Evolutionary conservation across 23 red algal genomes (phyloP), one percentile per base, ranked within the genome.

Genomic region (Pyropia haitanensis): DNA sequence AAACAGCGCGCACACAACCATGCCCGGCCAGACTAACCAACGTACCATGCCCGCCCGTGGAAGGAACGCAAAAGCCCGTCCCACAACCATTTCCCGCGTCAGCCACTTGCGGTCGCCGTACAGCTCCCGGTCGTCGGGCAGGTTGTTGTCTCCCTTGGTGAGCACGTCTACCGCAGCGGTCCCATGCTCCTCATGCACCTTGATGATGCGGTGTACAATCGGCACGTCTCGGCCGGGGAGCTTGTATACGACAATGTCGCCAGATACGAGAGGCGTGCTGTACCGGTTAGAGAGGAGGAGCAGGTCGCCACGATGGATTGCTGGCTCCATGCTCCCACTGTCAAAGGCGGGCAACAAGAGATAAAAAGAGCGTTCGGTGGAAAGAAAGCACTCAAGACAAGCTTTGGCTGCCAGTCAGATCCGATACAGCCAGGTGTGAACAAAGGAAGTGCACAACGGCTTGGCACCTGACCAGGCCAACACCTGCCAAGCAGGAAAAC

Each of bases 201-300:
- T 80, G 17, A 98, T 88, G 49, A 98, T 89, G 21, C 94, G 83
- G 76, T 98, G 94, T 9, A 98, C 81, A 52, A 98, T 98, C 0
- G 94, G 94, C 46, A 98, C 71, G 8, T 70, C 64, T 39, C 94
- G 80, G 12, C 83, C 88, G 18, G 77, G 83, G 15, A 98, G 60
- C 44, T 88, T 88, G 72, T 98, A 98, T 13, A 98, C 94, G 3
- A 98, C 94, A 34, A 98, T 98, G 71, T 98, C 94, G 17, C 94
- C 94, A 16, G 77, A 73, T 17, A 64, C 65, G 5, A 91, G 65
- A 19, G 83, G 74, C 56, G 60, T 64, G 33, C 80, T 78, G 65
- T 70, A 54, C 33, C 73, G 72, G 61, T 98, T 98, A 18, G 64
- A 79, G 8, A 98, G 70, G 18, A 98, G 56, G 9, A 98, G 71